Evolutionary conservation across 495 filamentous ascomycete species (phyloP).

Genomic region (Cenococcum geophilum): DNA sequence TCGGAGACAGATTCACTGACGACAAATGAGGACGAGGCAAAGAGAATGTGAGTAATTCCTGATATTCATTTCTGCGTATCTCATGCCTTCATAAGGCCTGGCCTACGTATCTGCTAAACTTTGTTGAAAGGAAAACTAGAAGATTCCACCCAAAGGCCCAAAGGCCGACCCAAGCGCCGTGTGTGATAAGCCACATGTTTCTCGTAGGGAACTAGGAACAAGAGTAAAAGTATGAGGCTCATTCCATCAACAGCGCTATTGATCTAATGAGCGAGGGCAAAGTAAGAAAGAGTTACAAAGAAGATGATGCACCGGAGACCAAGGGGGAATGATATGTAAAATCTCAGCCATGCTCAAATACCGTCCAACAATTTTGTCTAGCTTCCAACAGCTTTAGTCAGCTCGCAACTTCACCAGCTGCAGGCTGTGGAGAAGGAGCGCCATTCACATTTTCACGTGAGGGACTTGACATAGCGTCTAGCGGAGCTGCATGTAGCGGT

Average conservation of each 20-base stretch:
- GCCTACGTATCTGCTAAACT: too few relatives aligned
- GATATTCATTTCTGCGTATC: too few relatives aligned
- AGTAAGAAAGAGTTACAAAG: background rate
- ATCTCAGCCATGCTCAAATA: too few relatives aligned
- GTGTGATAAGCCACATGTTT: background rate
- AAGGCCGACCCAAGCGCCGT: background rate
- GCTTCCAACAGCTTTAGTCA: background rate
- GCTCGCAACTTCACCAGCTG: background rate
- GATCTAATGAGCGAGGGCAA: background rate
- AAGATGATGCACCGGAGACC: background rate
- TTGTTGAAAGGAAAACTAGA: too few relatives aligned
- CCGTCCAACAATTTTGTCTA: background rate
- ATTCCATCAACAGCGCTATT: background rate
- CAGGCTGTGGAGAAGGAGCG: background rate
- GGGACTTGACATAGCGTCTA: conserved; percentile 40
- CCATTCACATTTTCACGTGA: conserved; percentile 13
- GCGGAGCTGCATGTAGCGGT: conserved; percentile 42
- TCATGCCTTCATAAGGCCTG: too few relatives aligned
- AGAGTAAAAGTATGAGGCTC: background rate
- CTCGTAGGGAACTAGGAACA: background rate
- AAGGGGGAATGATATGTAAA: background rate
- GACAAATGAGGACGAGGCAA: too few relatives aligned
- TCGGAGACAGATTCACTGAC: too few relatives aligned
- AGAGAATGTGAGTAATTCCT: too few relatives aligned
- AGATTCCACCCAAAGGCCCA: too few relatives aligned